Conservation (phyloP, 1,284 basidiomycete genomes). For the Malassezia yamatoensis region DNA sequence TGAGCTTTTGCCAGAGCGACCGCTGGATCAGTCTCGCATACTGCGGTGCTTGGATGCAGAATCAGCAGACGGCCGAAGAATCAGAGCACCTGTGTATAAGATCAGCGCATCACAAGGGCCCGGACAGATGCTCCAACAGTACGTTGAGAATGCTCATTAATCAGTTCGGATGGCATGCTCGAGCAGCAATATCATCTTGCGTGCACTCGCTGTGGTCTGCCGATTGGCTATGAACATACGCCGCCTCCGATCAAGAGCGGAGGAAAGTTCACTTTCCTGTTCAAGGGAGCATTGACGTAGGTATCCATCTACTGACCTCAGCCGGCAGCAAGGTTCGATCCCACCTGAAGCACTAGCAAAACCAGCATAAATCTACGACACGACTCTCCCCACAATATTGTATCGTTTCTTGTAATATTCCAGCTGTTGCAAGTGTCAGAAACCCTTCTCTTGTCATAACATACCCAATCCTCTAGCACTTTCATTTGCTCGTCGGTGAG, state of each 20-base stretch:
- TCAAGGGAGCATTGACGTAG: constrained; percentile 35
- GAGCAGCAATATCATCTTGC: constrained; percentile 37
- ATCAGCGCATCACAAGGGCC: constrained; percentile 29
- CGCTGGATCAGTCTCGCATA: constrained; percentile 30
- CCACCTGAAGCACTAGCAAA: constrained; percentile 22
- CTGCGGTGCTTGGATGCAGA: constrained; percentile 30
- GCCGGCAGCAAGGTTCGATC: constrained; percentile 23
- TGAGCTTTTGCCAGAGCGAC: constrained; percentile 21
- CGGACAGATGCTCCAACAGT: constrained; percentile 22
- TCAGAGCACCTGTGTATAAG: constrained; percentile 29
- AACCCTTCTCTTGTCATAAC: constrained; percentile 4
- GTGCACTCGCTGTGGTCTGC: constrained; percentile 34
- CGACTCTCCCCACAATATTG: constrained; percentile 44
- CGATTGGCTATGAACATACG: constrained; percentile 39
- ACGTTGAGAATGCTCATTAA: not conserved
- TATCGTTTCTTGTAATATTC: constrained; percentile 46
- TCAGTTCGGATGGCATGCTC: constrained; percentile 22
- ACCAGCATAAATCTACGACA: constrained; percentile 10
- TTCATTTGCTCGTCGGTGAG: constrained; percentile 67
- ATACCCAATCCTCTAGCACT: constrained; percentile 75
- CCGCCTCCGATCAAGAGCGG: constrained; percentile 41
- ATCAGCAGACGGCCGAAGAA: constrained; percentile 14
- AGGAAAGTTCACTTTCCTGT: constrained; percentile 34
- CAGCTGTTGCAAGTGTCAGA: constrained; percentile 18
- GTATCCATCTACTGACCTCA: constrained; percentile 17